A percentile compares a stretch with the other conserved stretches of the same genome.
Conservation (phyloP, 2,329 filamentous ascomycete species). For the Bretziella fagacearum region DNA sequence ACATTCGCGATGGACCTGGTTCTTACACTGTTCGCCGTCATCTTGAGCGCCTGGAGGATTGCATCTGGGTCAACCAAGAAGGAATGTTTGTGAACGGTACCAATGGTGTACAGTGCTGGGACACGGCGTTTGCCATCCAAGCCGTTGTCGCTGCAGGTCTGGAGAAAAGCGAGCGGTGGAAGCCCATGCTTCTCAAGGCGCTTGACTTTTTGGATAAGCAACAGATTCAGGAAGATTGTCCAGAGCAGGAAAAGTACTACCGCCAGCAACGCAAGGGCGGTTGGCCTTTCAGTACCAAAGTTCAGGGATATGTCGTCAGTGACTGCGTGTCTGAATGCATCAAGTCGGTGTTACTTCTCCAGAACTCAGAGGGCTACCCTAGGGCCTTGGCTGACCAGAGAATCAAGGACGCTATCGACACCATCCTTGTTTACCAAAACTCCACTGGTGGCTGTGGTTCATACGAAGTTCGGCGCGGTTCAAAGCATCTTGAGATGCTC, state of each 20-base stretch:
- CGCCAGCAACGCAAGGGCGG: constrained; percentile 81
- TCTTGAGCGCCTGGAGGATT: constrained; percentile 67
- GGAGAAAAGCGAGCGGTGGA: constrained; percentile 59
- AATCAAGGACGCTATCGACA: constrained; percentile 77
- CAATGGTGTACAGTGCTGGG: constrained; percentile 96
- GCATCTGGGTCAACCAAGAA: constrained; percentile 78
- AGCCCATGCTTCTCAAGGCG: constrained; percentile 66
- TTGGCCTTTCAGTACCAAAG: constrained; percentile 87
- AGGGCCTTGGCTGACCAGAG: constrained; percentile 57
- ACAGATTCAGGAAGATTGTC: constrained; percentile 72
- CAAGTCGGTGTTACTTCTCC: constrained; percentile 70
- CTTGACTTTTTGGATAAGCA: constrained; percentile 77
- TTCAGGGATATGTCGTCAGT: constrained; percentile 87
- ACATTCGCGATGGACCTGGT: constrained; percentile 66
- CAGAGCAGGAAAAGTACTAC: constrained; percentile 65
- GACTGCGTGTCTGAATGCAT: constrained; percentile 88
- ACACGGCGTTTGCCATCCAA: constrained; percentile 81
- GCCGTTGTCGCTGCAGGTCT: constrained; percentile 64
- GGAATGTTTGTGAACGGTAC: constrained; percentile 93
- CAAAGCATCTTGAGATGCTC: constrained; percentile 61
- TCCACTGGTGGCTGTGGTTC: constrained; percentile 69
- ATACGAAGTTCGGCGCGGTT: constrained; percentile 71
- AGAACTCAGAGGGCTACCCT: constrained; percentile 61
- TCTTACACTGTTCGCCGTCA: constrained; percentile 57
- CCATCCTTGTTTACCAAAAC: constrained; percentile 83